Evolutionary conservation across 2,329 filamentous ascomycete species (phyloP), one percentile per base, ranked within the genome.

Genomic region (Basipetospora chlamydospora): DNA sequence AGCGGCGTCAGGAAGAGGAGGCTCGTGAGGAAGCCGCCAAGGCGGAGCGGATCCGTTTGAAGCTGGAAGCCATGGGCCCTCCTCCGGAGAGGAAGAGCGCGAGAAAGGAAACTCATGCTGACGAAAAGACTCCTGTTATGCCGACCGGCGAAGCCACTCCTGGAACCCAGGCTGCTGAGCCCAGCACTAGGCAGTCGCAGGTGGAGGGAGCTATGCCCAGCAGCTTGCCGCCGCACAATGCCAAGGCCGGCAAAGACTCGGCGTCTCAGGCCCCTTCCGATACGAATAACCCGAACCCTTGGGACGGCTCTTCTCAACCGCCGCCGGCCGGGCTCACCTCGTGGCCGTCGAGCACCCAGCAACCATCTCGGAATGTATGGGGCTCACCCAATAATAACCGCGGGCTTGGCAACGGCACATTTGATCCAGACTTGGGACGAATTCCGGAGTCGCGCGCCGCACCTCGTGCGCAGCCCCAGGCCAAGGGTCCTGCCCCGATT

Each of bases 361-460:
- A 61, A 30, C 43, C 60, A 9, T 53, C 63, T 10, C 63, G 68
- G 33, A 83, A 79, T 49, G 77, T 86, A 13, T 87, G 81, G 81
- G 80, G 76, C 13, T 73, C 79, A 29, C 77, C 76, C n/a, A 73
- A 73, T 38, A 77, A 71, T 46, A 76, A 82, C 44, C 69, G 76
- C 37, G 76, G 73, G 9, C 73, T 87, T 15, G 81, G 81, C 3
- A 87, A 87, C 51, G 81, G 81, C 29, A 84, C 80, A 0, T 87
- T 87, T 48, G 74, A 70, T 39, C 65, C 72, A 10, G 72, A 75
- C 44, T 63, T 79, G 35, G 66, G 64, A 20, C 61, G 63, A 30
- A 52, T 65, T 13, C 56, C 67, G 10, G 59, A 61, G 36, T 53
- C 63, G 4, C 23, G 49, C 9, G 40, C 44, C 8, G 33, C 53